Conservation (phyloP, 2,329 filamentous ascomycete species). For the Septoria petroselini region DNA sequence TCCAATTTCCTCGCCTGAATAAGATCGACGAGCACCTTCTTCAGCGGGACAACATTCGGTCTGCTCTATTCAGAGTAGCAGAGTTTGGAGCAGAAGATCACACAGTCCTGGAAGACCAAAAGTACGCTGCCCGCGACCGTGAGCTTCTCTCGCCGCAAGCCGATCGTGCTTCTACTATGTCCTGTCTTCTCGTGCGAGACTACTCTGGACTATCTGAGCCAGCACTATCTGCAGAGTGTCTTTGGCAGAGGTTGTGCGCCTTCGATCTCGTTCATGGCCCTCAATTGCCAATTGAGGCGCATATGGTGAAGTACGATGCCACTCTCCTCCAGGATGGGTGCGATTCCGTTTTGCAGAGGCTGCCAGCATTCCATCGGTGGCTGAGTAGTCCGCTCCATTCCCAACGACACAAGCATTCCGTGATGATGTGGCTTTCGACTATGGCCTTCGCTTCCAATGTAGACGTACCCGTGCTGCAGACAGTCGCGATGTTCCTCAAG, state of each 20-base stretch:
- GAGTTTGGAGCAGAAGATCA: constrained; percentile 38
- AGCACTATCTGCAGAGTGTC: not conserved
- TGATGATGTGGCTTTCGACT: constrained; percentile 34
- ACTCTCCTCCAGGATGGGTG: constrained; percentile 7
- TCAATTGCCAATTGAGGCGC: not conserved
- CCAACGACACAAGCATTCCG: constrained; percentile 11
- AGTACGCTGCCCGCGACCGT: constrained; percentile 28
- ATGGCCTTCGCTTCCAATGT: constrained; percentile 44
- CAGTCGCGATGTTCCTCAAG: constrained; percentile 34
- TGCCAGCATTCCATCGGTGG: constrained; percentile 19
- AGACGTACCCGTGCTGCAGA: constrained; percentile 44
- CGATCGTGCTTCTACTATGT: constrained; percentile 10
- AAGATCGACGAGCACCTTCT: constrained; percentile 24
- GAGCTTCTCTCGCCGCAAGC: not conserved
- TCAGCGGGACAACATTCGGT: constrained; percentile 34
- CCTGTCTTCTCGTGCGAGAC: not conserved
- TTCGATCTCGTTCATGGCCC: not conserved
- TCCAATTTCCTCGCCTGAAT: constrained; percentile 11
- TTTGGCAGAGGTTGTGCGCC: not conserved
- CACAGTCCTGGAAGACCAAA: constrained; percentile 24
- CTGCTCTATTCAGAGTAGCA: constrained; percentile 32
- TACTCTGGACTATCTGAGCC: not conserved
- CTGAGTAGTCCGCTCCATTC: constrained; percentile 6
- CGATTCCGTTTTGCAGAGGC: constrained; percentile 2
- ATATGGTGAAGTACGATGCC: constrained; percentile 15